Percentiles rank a stretch among this genome's conserved stretches.
These are phyloP conservation scores for Lasiodiplodia gonubiensis DNA, from an alignment of 2,329 filamentous ascomycete genomes.

Conservation along the genomic window DNA sequence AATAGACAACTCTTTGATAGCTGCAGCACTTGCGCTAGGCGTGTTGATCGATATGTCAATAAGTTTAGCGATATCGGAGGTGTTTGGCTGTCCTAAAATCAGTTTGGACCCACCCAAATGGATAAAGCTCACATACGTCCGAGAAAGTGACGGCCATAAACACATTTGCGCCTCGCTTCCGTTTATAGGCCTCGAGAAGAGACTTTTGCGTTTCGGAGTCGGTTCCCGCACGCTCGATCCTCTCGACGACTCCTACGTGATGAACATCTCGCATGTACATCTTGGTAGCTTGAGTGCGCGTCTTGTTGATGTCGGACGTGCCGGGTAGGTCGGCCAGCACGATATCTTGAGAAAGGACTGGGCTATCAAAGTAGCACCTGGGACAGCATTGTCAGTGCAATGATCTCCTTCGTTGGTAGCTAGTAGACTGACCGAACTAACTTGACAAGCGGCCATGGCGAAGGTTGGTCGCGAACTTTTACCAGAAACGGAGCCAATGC, in stretches of 20 bases:
- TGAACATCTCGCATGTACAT: conserved; percentile 33
- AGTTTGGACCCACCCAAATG: neutral
- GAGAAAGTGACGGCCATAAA: conserved; percentile 35
- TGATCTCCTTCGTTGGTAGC: neutral
- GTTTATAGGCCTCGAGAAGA: conserved; percentile 31
- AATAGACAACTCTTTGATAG: neutral
- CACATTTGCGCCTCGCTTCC: conserved; percentile 33
- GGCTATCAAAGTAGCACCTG: conserved; percentile 28
- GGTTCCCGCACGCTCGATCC: conserved; percentile 32
- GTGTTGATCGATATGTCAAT: neutral
- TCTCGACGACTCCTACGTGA: conserved; percentile 34
- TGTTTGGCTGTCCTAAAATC: neutral
- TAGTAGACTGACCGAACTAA: conserved; percentile 28
- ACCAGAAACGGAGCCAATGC: neutral
- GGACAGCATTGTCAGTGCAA: neutral
- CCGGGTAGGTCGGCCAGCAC: conserved; percentile 35
- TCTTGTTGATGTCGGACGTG: conserved; percentile 31
- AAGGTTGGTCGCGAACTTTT: neutral
- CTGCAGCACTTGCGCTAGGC: neutral
- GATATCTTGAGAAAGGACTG: conserved; percentile 29
- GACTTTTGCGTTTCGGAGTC: conserved; percentile 30
- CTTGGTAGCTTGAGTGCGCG: conserved; percentile 30
- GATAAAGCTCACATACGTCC: conserved; percentile 27
- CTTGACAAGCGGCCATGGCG: conserved; percentile 37
- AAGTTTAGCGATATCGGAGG: neutral